Percentiles rank a stretch among this genome's conserved stretches.
Evolutionary conservation across 179 eudicot genomes (phyloP).

Genomic region (Pouteria campechiana): DNA sequence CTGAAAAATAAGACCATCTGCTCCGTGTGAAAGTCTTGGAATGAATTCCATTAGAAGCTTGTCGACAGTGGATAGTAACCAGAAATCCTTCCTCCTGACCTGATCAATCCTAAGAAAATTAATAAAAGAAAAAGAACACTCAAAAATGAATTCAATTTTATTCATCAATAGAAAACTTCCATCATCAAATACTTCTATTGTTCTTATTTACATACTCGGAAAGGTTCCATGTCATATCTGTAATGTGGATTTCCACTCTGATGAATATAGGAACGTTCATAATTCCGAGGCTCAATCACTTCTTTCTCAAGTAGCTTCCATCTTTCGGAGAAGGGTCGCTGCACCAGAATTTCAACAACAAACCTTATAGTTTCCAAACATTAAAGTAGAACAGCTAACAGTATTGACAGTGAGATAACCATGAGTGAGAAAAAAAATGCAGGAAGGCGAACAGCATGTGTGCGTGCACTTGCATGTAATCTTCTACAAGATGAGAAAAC

Average conservation of each 20-base stretch:
- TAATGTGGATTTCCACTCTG: conserved; percentile 7
- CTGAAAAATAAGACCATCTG: conserved; percentile 12
- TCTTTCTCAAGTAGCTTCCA: conserved; percentile 13
- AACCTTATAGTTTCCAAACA: too few species aligned
- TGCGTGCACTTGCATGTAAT: too few species aligned
- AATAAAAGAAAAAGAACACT: background rate
- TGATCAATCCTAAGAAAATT: background rate
- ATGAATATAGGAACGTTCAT: conserved; percentile 1
- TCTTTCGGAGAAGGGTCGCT: conserved; percentile 8
- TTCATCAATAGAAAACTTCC: too few species aligned
- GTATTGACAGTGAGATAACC: too few species aligned
- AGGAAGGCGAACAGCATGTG: background rate
- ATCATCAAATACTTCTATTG: background rate
- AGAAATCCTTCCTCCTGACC: conserved; percentile 14
- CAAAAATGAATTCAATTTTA: too few species aligned
- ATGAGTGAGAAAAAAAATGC: background rate
- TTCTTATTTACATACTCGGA: conserved; percentile 3
- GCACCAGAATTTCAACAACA: too few species aligned
- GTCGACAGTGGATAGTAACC: conserved; percentile 6
- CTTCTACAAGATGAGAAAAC: too few species aligned
- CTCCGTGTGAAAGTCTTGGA: conserved; percentile 12
- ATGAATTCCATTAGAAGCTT: conserved; percentile 10
- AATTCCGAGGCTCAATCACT: conserved; percentile 9
- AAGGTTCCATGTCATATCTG: conserved; percentile 12
- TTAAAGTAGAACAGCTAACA: too few species aligned